Evolutionary conservation across 768 basidiomycete genomes (phyloP).

Genomic region (Russula griseocarnosa): DNA sequence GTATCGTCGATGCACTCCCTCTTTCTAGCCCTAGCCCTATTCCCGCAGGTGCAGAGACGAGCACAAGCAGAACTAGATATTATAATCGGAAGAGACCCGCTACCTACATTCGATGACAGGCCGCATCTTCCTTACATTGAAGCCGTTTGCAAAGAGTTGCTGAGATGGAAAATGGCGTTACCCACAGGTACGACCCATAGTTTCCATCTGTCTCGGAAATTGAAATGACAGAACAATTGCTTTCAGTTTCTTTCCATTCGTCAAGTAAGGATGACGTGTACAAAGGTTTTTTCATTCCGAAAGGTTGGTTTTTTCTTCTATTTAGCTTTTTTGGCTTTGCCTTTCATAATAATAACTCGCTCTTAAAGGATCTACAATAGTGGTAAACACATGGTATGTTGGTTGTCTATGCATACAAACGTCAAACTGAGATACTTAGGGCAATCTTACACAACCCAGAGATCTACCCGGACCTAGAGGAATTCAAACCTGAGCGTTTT

Average conservation of each 20-base stretch:
- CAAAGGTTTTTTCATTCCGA: slow-evolving; percentile 32
- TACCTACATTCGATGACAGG: slow-evolving; percentile 33
- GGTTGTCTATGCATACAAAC: not conserved
- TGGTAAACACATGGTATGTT: slow-evolving; percentile 32
- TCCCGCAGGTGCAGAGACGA: slow-evolving; percentile 17
- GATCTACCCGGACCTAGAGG: slow-evolving; percentile 18
- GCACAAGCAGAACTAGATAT: slow-evolving; percentile 33
- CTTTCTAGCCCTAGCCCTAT: slow-evolving; percentile 10
- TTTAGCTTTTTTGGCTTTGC: not conserved
- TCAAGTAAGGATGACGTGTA: slow-evolving; percentile 30
- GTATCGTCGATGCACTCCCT: slow-evolving; percentile 12
- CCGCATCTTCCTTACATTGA: slow-evolving; percentile 30
- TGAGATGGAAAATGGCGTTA: slow-evolving; percentile 28
- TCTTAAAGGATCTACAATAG: slow-evolving; percentile 20
- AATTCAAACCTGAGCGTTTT: slow-evolving; percentile 24
- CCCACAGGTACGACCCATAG: slow-evolving; percentile 8
- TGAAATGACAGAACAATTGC: not conserved
- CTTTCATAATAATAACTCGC: not conserved
- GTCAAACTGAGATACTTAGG: not conserved
- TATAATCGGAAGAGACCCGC: slow-evolving; percentile 30
- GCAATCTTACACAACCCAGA: slow-evolving; percentile 20
- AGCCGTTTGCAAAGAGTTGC: slow-evolving; percentile 30
- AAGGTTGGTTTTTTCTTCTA: slow-evolving; percentile 17
- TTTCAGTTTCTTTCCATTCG: slow-evolving; percentile 28
- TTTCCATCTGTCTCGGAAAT: not conserved